Evolutionary conservation across 352 stramenopile species (phyloP).

Genomic region (Pythium volutum): DNA sequence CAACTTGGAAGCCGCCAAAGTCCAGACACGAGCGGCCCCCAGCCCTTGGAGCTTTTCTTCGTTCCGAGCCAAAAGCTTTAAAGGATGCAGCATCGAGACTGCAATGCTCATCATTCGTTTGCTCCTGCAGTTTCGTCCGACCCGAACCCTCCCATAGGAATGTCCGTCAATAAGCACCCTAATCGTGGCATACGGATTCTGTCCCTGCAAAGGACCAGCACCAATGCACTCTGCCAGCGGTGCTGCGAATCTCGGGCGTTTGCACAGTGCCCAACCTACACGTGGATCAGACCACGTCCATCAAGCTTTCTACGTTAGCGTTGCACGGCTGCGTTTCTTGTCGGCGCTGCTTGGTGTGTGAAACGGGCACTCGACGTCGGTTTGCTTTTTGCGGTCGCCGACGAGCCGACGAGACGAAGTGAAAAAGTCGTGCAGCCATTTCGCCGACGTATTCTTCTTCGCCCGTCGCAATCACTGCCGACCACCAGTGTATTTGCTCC

Average conservation of each 20-base stretch:
- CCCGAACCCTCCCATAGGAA: background rate
- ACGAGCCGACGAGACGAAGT: background rate
- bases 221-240: background rate
- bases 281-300: background rate
- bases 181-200: background rate
- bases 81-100: too few relatives aligned
- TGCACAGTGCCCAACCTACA: background rate
- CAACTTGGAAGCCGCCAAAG: too few relatives aligned
- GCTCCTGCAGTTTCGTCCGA: background rate
- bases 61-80: too few relatives aligned
- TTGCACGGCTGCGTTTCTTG: too few relatives aligned
- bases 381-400: too few relatives aligned
- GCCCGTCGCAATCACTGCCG: background rate
- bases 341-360: too few relatives aligned
- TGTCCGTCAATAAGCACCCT: background rate
- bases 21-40: too few relatives aligned
- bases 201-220: background rate
- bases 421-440: slow-evolving; percentile 2
- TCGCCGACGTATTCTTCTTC: background rate
- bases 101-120: background rate
- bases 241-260: background rate
- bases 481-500: too few relatives aligned
- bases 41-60: background rate
- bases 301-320: background rate
- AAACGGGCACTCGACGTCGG: too few relatives aligned